Base-by-base conservation (phyloP, 2,329 filamentous ascomycete species). In the Lizonia empirigonia region DNA sequence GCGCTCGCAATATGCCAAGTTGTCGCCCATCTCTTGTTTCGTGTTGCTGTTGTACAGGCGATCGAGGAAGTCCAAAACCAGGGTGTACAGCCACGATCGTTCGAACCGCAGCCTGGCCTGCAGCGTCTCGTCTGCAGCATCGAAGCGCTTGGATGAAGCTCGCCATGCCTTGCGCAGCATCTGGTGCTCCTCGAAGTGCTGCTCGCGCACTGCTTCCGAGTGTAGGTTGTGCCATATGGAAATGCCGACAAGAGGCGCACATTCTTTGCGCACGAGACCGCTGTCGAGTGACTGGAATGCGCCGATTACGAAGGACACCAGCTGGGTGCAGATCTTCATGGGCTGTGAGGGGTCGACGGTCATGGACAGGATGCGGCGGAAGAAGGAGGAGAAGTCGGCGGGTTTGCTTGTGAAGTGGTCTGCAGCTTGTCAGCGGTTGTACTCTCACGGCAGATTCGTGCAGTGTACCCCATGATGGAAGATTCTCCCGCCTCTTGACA, bases 271-370 rank as follows among this genome's bases (percentile, higher is more conserved):
- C 40, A 99, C 89, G 48, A 96, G 83, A 29, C 84, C 83, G 69
- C 86, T 92, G 71, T 99, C 95, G 24, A 99, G 80, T 37, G 91
- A 97, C 73, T 97, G 92, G 70, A 97, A 99, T 27, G 93, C 90
- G 60, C 87, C 85, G 41, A 96, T 95, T 56, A 97, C 81, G 74
- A 97, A 97, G 19, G 85, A 88, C 18, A 99, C 78, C n/a, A 97
- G 83, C 44, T 96, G 87, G 7, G 88, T 89, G 54, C 90, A 85
- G 46, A 79, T 70, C 45, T 71, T 72, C 27, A 69, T 72, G 2
- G 76, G 67, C 34, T 79, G 70, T n/a, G 74, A 73, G 1, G 65
- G 56, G 53, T 80, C 78, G 45, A 96, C 82, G 22, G 80, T 91
- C 84, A 97, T 87, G 26, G 91, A 94, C 2, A 97, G 82, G 23